Conservation (phyloP, 352 stramenopile species). For the Phytophthora sansomeana region DNA sequence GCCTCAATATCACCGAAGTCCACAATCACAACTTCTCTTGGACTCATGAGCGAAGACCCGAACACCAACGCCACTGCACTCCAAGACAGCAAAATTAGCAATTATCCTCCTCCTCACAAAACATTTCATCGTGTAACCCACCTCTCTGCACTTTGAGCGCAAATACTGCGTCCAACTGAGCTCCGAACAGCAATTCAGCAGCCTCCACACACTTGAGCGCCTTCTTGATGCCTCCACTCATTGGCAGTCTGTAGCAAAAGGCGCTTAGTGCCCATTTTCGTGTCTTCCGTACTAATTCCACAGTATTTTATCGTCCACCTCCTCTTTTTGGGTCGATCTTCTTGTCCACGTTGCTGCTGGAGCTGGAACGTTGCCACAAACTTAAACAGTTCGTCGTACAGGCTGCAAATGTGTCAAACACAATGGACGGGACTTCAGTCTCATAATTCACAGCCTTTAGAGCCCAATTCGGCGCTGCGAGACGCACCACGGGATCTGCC, state of each 20-base stretch:
- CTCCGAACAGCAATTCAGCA: conserved; percentile 39
- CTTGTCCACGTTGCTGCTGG: conserved; percentile 24
- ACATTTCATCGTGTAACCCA: conserved; percentile 1
- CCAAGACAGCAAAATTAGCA: neutral
- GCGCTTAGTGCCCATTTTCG: conserved; percentile 3
- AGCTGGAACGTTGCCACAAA: conserved; percentile 31
- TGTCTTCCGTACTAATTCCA: neutral
- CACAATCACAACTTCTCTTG: conserved; percentile 59
- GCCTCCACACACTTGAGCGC: conserved; percentile 55
- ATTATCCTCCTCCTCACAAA: neutral
- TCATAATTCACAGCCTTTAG: conserved; percentile 1
- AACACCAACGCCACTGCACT: conserved; percentile 67
- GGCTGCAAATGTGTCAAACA: conserved; percentile 36
- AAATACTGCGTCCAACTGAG: conserved; percentile 47
- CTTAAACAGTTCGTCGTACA: conserved; percentile 61
- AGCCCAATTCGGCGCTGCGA: neutral
- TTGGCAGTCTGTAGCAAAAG: conserved; percentile 27
- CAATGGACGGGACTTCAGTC: neutral
- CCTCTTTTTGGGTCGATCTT: neutral
- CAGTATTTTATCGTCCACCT: conserved; percentile 6
- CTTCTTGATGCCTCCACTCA: conserved; percentile 51
- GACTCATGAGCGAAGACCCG: conserved; percentile 59
- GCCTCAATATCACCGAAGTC: conserved; percentile 42
- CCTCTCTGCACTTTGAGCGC: conserved; percentile 44
- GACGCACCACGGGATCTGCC: conserved; percentile 70